These are phyloP conservation scores for Malus asiatica DNA, from an alignment of 306 rosid species.

Conservation along the genomic window DNA sequence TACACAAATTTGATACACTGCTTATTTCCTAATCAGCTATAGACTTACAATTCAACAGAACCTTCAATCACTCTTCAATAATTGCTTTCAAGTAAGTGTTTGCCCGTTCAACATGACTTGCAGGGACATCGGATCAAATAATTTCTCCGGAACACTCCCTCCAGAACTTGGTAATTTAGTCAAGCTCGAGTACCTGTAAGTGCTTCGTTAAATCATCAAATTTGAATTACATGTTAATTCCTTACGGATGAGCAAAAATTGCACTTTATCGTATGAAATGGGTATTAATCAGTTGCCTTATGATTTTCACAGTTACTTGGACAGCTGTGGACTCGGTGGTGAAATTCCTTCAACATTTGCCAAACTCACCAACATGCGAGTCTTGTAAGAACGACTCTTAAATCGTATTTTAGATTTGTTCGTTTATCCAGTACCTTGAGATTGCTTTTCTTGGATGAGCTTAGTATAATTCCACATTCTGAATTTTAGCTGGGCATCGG, in stretches of 20 bases:
- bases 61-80: no score
- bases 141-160: conserved; percentile 25
- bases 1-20: no score
- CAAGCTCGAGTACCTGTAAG: conserved; percentile 9
- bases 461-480: background rate
- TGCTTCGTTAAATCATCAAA: background rate
- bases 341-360: conserved; percentile 22
- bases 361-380: background rate
- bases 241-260: background rate
- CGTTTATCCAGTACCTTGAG: background rate
- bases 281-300: background rate
- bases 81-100: background rate
- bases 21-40: no score
- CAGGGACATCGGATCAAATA: conserved; percentile 11
- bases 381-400: conserved; percentile 2
- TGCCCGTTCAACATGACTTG: background rate
- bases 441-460: background rate
- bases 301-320: conserved; percentile 8
- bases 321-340: conserved; percentile 17
- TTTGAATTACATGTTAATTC: background rate
- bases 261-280: background rate
- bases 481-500: conserved; percentile 6
- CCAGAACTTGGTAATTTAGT: conserved; percentile 19
- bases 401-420: background rate
- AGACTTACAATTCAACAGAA: no score